Evolutionary conservation across 306 rosid species (phyloP), one percentile per base, ranked within the genome.

Genomic region (Lathyrus tuberosus): DNA sequence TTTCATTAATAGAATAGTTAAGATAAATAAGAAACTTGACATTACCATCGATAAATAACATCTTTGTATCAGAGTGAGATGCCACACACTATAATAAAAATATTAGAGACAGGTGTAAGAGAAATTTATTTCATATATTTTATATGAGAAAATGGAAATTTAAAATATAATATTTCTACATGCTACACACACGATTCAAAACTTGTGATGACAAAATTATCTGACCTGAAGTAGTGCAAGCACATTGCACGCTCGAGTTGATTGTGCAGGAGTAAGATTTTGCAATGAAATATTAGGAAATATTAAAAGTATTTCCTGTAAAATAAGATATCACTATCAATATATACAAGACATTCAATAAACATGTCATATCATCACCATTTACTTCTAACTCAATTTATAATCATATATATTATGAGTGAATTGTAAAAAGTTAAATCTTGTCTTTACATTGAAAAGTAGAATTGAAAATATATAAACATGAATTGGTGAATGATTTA

Each of bases 191-290:
- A 15, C 31, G 13, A 42, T 65, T 53, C 48, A 47, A 53, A 46
- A 64, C 5, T 41, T 38, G 20, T 17, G 6, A 40, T 22, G 2
- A 43, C 30, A 69, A 20, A 54, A 69, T 61, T 20, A 71, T 72
- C 61, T 70, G 38, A 89, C 98, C 96, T 92, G 96, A 71, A 92
- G 95, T 81, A 92, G 91, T 8, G 95, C 91, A 64, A 92, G 91
- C 7, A 94, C 95, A 71, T 92, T 89, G 87, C 96, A 92, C 54
- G 84, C 98, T 76, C 98, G 86, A 76, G 86, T 92, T n/a, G 98
- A 92, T 65, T 92, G 98, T 8, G 79, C 84, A 9, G 84, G 83
- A 44, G 90, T 80, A 49, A 92, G 86, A 76, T 82, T 86, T 54
- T 92, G 92, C 4, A 90, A 90, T 10, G 96, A 87, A 43, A 92